These are phyloP conservation scores for Penicillium carneum DNA, from an alignment of 2,329 filamentous ascomycete genomes.

Conservation along the genomic window DNA sequence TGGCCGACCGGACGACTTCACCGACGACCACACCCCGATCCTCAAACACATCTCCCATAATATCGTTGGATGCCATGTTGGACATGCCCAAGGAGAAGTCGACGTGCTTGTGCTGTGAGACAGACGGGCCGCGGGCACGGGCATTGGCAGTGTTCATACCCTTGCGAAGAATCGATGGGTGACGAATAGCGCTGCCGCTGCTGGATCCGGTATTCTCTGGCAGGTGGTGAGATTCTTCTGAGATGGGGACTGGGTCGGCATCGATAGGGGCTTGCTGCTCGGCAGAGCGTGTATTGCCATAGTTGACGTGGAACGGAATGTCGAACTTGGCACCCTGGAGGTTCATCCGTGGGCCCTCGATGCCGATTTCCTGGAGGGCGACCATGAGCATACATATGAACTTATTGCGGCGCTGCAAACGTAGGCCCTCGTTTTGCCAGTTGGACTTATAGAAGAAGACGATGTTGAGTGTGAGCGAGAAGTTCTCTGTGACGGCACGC, in stretches of 20 bases:
- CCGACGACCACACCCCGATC: constrained; percentile 58
- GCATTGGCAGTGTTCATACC: constrained; percentile 51
- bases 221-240: constrained; percentile 29
- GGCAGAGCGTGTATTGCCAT: constrained; percentile 57
- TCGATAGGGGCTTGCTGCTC: constrained; percentile 52
- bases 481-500: constrained; percentile 78
- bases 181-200: constrained; percentile 39
- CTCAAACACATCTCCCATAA: constrained; percentile 71
- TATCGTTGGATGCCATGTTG: constrained; percentile 63
- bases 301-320: constrained; percentile 70
- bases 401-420: constrained; percentile 88
- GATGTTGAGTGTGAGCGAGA: constrained; percentile 85
- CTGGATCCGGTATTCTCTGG: constrained; percentile 44
- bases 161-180: constrained; percentile 64
- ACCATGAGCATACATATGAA: constrained; percentile 92
- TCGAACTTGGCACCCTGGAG: constrained; percentile 72
- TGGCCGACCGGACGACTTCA: constrained; percentile 48
- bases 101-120: constrained; percentile 68
- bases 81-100: constrained; percentile 75
- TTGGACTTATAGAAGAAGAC: constrained; percentile 98
- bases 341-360: constrained; percentile 80
- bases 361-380: constrained; percentile 80
- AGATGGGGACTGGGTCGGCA: constrained; percentile 42
- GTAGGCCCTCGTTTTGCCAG: constrained; percentile 92
- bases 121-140: constrained; percentile 64